Conservation (phyloP, 768 basidiomycete species). For the Thelephora aurantiotincta region DNA sequence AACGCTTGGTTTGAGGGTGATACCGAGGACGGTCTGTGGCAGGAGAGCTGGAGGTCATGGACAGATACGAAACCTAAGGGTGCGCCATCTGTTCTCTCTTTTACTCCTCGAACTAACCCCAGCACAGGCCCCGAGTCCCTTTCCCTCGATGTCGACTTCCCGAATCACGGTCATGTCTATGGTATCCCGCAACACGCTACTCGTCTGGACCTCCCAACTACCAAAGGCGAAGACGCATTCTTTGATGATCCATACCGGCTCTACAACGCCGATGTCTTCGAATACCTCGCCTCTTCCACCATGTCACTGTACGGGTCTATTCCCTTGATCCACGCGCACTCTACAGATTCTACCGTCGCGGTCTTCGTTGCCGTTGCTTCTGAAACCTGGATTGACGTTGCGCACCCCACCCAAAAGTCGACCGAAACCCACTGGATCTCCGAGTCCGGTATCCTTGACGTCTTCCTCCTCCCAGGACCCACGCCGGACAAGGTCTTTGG, state of each 20-base stretch:
- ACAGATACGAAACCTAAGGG: slow-evolving; percentile 95
- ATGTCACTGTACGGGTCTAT: slow-evolving; percentile 86
- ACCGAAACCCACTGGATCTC: slow-evolving; percentile 95
- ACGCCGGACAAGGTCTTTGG: slow-evolving; percentile 68
- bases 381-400: slow-evolving; percentile 92
- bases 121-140: slow-evolving; percentile 74
- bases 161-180: slow-evolving; percentile 80
- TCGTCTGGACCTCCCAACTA: slow-evolving; percentile 75
- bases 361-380: slow-evolving; percentile 80
- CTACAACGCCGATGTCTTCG: slow-evolving; percentile 92
- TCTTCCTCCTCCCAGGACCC: slow-evolving; percentile 90
- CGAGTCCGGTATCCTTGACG: slow-evolving; percentile 90
- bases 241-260: slow-evolving; percentile 91
- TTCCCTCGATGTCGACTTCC: slow-evolving; percentile 87
- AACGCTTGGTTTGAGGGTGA: slow-evolving; percentile 85
- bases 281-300: slow-evolving; percentile 72
- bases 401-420: slow-evolving; percentile 48
- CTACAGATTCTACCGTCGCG: slow-evolving; percentile 74
- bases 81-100: slow-evolving; percentile 18
- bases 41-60: slow-evolving; percentile 78
- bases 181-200: slow-evolving; percentile 97
- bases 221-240: slow-evolving; percentile 59
- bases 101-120: slow-evolving; percentile 2
- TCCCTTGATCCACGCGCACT: slow-evolving; percentile 89
- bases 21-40: slow-evolving; percentile 74